These are phyloP conservation scores for Deinandra increscens DNA, from an alignment of 129 eudicot species.

Conservation along the genomic window DNA sequence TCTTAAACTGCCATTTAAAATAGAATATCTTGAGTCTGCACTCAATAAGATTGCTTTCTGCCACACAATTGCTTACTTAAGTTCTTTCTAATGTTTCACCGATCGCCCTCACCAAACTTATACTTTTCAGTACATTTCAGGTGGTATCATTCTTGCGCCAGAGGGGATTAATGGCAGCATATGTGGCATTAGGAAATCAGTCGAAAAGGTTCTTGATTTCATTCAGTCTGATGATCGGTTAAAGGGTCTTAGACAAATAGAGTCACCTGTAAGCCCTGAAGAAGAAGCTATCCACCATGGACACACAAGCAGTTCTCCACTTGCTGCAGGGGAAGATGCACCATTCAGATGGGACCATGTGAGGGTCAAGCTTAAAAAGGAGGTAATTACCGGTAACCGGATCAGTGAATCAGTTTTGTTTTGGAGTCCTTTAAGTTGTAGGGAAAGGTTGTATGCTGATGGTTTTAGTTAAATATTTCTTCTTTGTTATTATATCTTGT, in stretches of 20 bases:
- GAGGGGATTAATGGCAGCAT: constrained; percentile 99
- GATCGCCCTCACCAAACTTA: constrained; percentile 65
- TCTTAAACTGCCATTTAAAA: neutral
- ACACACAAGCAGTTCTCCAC: constrained; percentile 81
- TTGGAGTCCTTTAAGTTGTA: neutral
- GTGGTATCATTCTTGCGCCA: constrained; percentile 94
- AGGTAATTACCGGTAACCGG: constrained; percentile 44
- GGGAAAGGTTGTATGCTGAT: constrained; percentile 3
- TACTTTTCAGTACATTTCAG: constrained; percentile 86
- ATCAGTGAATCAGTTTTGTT: neutral
- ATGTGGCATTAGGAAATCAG: constrained; percentile 85
- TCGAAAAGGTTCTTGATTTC: constrained; percentile 64
- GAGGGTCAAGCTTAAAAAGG: constrained; percentile 89
- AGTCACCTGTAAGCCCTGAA: constrained; percentile 94
- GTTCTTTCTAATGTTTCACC: constrained; percentile 1
- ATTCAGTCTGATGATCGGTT: constrained; percentile 80
- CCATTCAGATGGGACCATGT: constrained; percentile 99
- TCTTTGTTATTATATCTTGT: neutral
- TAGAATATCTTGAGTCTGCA: neutral
- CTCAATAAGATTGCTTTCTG: neutral
- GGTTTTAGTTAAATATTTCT: neutral
- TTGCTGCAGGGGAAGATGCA: constrained; percentile 96
- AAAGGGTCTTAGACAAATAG: constrained; percentile 77
- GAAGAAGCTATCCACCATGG: constrained; percentile 99
- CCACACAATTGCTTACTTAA: neutral